phyloP scores from a whole-genome alignment of 148 eudicot genomes.

The Dysphania ambrosioides region DNA sequence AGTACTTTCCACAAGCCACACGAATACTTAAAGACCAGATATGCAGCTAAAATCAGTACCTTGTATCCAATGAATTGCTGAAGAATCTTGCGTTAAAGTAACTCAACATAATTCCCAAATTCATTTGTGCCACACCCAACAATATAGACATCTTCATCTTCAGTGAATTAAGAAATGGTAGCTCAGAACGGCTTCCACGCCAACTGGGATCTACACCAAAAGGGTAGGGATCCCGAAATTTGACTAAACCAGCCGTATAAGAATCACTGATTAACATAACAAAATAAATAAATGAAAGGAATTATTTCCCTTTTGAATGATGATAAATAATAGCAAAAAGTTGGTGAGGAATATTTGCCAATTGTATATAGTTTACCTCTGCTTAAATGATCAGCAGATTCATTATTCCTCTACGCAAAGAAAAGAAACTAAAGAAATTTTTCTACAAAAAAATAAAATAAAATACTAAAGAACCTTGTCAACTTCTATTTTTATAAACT shows the following conservation, averaged over 20 bases:
- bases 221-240: slow-evolving; percentile 83
- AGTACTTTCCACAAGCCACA: slow-evolving; percentile 4
- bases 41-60: slow-evolving; percentile 42
- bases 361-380: neutral
- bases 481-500: neutral
- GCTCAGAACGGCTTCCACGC: slow-evolving; percentile 98
- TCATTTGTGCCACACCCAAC: slow-evolving; percentile 90
- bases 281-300: neutral
- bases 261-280: slow-evolving; percentile 57
- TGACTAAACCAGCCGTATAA: slow-evolving; percentile 61
- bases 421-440: no score
- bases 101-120: slow-evolving; percentile 83
- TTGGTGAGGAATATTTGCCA: neutral
- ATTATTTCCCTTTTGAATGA: neutral
- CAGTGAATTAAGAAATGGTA: slow-evolving; percentile 90
- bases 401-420: neutral
- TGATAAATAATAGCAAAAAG: neutral
- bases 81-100: slow-evolving; percentile 93
- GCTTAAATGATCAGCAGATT: neutral
- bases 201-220: slow-evolving; percentile 99
- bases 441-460: no score
- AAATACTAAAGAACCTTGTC: neutral
- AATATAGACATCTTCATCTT: slow-evolving; percentile 99
- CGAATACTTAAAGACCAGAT: slow-evolving; percentile 11
- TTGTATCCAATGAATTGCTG: slow-evolving; percentile 68